A percentile compares a stretch with the other conserved stretches of the same genome.
Conservation (phyloP, 495 filamentous ascomycete species). For the Rostrohypoxylon terebratum region DNA sequence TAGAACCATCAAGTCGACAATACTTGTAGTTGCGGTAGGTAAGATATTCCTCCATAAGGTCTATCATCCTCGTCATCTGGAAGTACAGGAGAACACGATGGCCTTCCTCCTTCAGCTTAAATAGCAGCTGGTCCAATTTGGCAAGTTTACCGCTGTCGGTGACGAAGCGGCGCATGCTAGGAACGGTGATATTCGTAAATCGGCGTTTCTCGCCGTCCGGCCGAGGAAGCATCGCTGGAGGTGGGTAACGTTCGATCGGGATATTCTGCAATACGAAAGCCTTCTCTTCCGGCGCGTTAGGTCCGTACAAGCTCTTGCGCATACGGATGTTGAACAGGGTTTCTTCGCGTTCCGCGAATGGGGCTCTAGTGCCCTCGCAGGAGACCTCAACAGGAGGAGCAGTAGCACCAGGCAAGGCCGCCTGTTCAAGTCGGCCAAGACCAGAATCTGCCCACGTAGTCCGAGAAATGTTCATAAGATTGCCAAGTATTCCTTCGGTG, state of each 20-base stretch:
- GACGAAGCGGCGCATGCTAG: constrained; percentile 98
- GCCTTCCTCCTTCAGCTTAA: constrained; percentile 87
- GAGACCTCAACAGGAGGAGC: constrained; percentile 89
- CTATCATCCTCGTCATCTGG: constrained; percentile 99
- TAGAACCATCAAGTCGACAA: constrained; percentile 94
- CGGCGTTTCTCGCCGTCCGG: constrained; percentile 82
- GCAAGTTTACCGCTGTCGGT: constrained; percentile 97
- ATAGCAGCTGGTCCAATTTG: constrained; percentile 87
- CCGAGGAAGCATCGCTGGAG: constrained; percentile 73
- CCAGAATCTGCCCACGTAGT: constrained; percentile 73
- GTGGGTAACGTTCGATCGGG: constrained; percentile 71
- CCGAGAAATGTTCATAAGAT: constrained; percentile 82
- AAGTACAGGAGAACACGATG: constrained; percentile 99
- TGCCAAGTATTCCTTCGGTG: constrained; percentile 75
- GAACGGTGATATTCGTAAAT: constrained; percentile 91
- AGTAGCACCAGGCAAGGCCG: constrained; percentile 76
- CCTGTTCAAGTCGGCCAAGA: constrained; percentile 81
- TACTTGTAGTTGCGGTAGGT: constrained; percentile 99
- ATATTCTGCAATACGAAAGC: constrained; percentile 77
- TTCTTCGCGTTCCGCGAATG: constrained; percentile 74
- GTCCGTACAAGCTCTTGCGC: constrained; percentile 78
- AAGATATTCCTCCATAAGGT: constrained; percentile 98
- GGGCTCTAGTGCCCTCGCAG: constrained; percentile 72
- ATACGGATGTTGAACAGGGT: constrained; percentile 81
- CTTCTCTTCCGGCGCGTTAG: constrained; percentile 74